A percentile compares a stretch with the other conserved stretches of the same genome.
Conservation (phyloP, 2,329 filamentous ascomycete genomes). For the Lachnellula subtilissima region DNA sequence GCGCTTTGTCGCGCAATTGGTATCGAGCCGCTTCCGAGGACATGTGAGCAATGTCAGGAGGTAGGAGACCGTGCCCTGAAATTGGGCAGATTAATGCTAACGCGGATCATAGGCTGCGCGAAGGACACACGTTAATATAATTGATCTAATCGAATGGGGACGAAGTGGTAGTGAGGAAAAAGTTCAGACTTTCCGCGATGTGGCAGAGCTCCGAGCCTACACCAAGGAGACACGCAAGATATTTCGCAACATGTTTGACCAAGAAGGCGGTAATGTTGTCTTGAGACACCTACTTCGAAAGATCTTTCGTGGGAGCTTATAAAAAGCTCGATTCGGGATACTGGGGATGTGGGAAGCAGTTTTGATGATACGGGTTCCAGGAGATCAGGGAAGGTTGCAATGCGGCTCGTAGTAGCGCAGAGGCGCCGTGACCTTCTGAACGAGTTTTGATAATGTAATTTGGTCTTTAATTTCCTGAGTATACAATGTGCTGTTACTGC, state of each 20-base stretch:
- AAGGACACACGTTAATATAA: slow-evolving; percentile 21
- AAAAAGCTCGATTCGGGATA: neutral
- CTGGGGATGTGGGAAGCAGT: neutral
- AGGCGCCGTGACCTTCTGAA: neutral
- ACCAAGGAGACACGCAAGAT: slow-evolving; percentile 20
- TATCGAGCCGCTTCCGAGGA: slow-evolving; percentile 20
- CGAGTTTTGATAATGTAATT: too few species aligned
- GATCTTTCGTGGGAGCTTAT: slow-evolving; percentile 17
- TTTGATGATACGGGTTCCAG: too few species aligned
- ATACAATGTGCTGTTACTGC: too few species aligned
- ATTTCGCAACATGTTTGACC: slow-evolving; percentile 17
- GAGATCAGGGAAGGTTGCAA: neutral
- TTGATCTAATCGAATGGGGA: slow-evolving; percentile 24
- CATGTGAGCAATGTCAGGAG: slow-evolving; percentile 18
- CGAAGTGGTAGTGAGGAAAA: slow-evolving; percentile 18
- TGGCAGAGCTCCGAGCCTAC: slow-evolving; percentile 17
- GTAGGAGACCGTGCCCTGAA: slow-evolving; percentile 15
- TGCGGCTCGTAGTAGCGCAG: neutral
- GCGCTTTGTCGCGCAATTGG: slow-evolving; percentile 19
- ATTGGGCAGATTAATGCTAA: slow-evolving; percentile 15
- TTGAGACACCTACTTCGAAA: slow-evolving; percentile 23
- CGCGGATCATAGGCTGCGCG: slow-evolving; percentile 15
- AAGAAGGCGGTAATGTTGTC: slow-evolving; percentile 21
- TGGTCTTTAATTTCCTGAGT: too few species aligned
- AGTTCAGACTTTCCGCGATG: slow-evolving; percentile 18